A percentile compares a stretch with the other conserved stretches of the same genome.
phyloP scores from a whole-genome alignment of 2,329 filamentous ascomycete genomes.

The Zymoseptoria passerinii region DNA sequence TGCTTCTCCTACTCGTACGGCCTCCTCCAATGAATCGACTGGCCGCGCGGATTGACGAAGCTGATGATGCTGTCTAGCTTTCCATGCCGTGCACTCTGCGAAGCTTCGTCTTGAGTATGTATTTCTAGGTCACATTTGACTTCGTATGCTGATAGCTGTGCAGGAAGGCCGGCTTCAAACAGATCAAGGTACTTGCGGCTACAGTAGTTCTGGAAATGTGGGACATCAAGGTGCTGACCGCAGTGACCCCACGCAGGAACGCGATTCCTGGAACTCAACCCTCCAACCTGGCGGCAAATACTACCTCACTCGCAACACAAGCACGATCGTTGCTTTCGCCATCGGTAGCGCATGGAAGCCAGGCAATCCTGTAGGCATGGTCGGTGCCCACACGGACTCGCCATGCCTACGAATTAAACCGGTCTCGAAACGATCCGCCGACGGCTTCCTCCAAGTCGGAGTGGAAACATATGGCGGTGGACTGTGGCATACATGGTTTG shows the following conservation, averaged over 20 bases:
- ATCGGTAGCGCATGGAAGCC: constrained; percentile 86
- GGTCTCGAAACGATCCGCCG: constrained; percentile 76
- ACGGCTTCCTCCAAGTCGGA: constrained; percentile 86
- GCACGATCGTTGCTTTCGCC: constrained; percentile 85
- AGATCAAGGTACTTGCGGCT: constrained; percentile 57
- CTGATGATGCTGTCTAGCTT: constrained; percentile 50
- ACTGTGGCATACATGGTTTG: constrained; percentile 97
- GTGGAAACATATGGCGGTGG: constrained; percentile 96
- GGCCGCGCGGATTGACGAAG: background rate
- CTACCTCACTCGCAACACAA: constrained; percentile 88
- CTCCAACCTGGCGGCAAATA: constrained; percentile 87
- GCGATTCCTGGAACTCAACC: constrained; percentile 74
- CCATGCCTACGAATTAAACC: constrained; percentile 89
- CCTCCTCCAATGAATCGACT: constrained; percentile 7
- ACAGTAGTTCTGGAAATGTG: background rate
- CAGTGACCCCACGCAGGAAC: constrained; percentile 48
- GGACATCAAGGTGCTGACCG: constrained; percentile 1
- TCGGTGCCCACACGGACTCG: constrained; percentile 94
- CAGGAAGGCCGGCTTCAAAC: constrained; percentile 68
- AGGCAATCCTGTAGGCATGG: constrained; percentile 82
- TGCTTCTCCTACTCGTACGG: constrained; percentile 80
- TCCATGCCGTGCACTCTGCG: constrained; percentile 81
- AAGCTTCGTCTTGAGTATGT: constrained; percentile 57
- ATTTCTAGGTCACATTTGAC: background rate
- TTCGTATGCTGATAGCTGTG: background rate